Evolutionary conservation across 2,329 filamentous ascomycete genomes (phyloP).

Genomic region (Pyricularia sp.): DNA sequence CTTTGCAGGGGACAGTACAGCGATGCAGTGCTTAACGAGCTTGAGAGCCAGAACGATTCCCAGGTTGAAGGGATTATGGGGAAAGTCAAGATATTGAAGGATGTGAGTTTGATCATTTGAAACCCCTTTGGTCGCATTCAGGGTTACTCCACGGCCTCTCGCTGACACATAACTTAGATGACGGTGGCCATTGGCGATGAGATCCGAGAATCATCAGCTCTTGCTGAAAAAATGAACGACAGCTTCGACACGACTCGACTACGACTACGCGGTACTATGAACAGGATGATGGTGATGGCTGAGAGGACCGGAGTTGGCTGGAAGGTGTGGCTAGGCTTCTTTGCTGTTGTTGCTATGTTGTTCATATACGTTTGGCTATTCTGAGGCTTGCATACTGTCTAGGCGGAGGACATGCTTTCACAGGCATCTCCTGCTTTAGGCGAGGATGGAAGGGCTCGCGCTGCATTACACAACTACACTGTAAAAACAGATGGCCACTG

Average conservation of each 20-base stretch:
- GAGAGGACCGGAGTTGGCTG: conserved; percentile 88
- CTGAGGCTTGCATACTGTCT: conserved; percentile 23
- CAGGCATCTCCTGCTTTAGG: background rate
- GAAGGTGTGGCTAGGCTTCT: conserved; percentile 88
- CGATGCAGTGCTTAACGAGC: conserved; percentile 77
- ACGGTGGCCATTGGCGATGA: conserved; percentile 89
- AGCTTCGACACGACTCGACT: conserved; percentile 76
- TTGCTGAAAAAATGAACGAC: conserved; percentile 94
- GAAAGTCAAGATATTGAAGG: conserved; percentile 81
- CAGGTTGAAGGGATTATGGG: conserved; percentile 82
- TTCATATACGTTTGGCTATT: conserved; percentile 93
- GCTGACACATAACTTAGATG: conserved; percentile 40
- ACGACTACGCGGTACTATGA: conserved; percentile 84
- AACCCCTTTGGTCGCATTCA: background rate
- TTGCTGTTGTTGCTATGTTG: conserved; percentile 64
- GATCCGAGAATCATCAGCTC: conserved; percentile 75
- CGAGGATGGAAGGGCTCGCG: background rate
- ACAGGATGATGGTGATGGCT: conserved; percentile 91
- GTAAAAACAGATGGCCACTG: background rate
- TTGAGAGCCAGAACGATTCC: conserved; percentile 90
- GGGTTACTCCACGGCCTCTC: no score
- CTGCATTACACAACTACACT: background rate
- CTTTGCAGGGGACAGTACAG: conserved; percentile 69
- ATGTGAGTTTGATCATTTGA: conserved; percentile 41
- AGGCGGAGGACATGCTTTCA: background rate